A percentile compares a stretch with the other conserved stretches of the same genome.
Conservation (phyloP, 352 stramenopile species). For the Pythium guiyangense region DNA sequence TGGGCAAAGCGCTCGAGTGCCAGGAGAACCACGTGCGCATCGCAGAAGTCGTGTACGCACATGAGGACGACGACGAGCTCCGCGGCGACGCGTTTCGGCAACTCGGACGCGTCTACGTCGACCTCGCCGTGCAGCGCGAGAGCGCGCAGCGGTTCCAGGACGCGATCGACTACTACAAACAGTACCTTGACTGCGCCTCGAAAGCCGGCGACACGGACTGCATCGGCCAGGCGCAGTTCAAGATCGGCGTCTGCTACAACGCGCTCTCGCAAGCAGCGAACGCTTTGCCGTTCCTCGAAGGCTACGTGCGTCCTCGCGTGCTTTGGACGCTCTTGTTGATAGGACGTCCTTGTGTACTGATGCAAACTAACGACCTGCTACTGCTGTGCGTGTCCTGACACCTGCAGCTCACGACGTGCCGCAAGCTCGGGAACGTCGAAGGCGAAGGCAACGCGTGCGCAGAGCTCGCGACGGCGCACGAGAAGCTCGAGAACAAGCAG, state of each 20-base stretch:
- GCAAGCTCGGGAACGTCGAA: constrained; percentile 52
- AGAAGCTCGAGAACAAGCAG: constrained; percentile 73
- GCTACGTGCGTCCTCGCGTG: constrained; percentile 67
- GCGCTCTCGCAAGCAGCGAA: constrained; percentile 47
- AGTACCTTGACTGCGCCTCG: constrained; percentile 58
- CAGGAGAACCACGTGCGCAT: constrained; percentile 82
- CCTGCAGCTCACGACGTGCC: constrained; percentile 41
- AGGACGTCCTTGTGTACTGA: too few relatives aligned
- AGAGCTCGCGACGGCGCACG: constrained; percentile 85
- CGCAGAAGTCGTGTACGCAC: constrained; percentile 60
- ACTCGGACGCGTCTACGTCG: constrained; percentile 74
- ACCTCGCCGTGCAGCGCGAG: constrained; percentile 50
- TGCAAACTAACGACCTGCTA: too few relatives aligned
- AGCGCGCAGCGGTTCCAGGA: constrained; percentile 26
- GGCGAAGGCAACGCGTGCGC: constrained; percentile 83
- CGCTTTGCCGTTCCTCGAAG: constrained; percentile 81
- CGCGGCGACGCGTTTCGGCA: constrained; percentile 54
- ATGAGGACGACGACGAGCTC: constrained; percentile 53
- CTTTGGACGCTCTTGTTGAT: too few relatives aligned
- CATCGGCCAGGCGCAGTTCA: constrained; percentile 58
- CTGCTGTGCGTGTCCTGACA: neutral
- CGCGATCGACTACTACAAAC: constrained; percentile 74
- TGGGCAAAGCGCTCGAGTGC: constrained; percentile 67
- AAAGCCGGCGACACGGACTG: constrained; percentile 62
- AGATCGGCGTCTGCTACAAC: constrained; percentile 78